Base-by-base conservation (phyloP, 257 asterid species). In the Plantago ovata region DNA sequence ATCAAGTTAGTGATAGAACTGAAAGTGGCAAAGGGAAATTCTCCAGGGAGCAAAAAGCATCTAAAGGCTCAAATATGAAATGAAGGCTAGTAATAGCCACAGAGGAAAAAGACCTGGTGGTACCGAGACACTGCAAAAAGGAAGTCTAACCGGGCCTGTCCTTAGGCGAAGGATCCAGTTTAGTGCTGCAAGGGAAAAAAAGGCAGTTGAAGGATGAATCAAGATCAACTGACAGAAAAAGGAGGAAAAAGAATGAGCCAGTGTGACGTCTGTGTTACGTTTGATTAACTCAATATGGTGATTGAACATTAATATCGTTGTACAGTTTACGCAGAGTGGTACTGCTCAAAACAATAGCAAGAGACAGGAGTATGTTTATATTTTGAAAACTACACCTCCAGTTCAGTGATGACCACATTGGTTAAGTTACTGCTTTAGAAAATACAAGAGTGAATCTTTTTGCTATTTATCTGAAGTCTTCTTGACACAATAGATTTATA, bases 261-360 rank as follows among this genome's bases (percentile, higher is more conserved):
- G 63, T 83, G 75, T 96, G 98, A 24, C 80, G 84, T n/a, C n/a
- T n/a, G n/a, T 15, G 98, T 85, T 69, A 77, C 63, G 14, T 64
- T 16, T 18, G 98, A 92, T 72, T 87, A 79, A 48, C 90, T 92
- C 2, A 95, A 92, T 65, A 3, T 71, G 70, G 79, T 92, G 65
- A 92, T 92, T 7, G 88, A 88, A 51, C 82, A n/a, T n/a, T n/a
- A 83, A 57, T 92, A 92, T 77, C 80, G 77, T 58, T 69, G n/a
- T 89, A 33, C 87, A 92, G 53, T 83, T 88, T 53, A 53, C 83
- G 0, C 84, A 83, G 36, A 40, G 53, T 12, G 67, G 62, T 71
- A 67, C 79, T 41, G 63, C 41, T 39, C 69, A 64, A 51, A 54
- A 72, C 11, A 75, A 67, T 20, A 74, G 63, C 68, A 75, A 73